Conservation (phyloP, 257 asterid species). For the Rhazya stricta region DNA sequence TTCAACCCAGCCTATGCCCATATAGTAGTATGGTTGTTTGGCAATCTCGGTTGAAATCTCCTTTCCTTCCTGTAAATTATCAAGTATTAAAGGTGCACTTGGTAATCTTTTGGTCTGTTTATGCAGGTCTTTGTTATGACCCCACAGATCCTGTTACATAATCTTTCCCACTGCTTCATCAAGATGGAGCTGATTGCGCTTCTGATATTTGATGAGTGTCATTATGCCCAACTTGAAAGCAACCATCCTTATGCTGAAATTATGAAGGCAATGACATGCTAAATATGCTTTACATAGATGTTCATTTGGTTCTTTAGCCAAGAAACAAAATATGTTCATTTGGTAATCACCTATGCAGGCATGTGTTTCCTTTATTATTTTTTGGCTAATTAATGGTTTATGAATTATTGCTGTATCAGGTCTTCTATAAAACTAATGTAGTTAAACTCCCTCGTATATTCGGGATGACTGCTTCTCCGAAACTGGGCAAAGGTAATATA, state of each 20-base stretch:
- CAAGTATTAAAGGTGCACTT: neutral
- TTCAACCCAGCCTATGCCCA: neutral
- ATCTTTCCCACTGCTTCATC: slow-evolving; percentile 75
- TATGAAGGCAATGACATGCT: slow-evolving; percentile 64
- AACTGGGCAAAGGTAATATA: slow-evolving; percentile 78
- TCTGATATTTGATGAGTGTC: slow-evolving; percentile 96
- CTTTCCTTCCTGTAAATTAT: neutral
- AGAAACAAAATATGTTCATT: neutral
- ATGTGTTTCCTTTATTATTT: neutral
- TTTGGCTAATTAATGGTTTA: slow-evolving; percentile 1
- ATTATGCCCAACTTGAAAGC: slow-evolving; percentile 88
- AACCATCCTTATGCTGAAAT: slow-evolving; percentile 95
- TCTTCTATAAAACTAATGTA: slow-evolving; percentile 59
- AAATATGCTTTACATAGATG: neutral
- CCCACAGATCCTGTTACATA: slow-evolving; percentile 70
- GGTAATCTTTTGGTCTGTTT: neutral
- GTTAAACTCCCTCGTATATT: slow-evolving; percentile 84
- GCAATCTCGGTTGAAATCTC: neutral
- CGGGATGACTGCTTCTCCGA: slow-evolving; percentile 99
- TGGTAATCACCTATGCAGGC: neutral
- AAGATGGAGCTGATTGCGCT: slow-evolving; percentile 76
- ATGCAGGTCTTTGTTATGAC: slow-evolving; percentile 95
- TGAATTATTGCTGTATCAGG: slow-evolving; percentile 40
- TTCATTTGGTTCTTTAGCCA: neutral
- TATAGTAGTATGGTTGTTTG: neutral